These are phyloP conservation scores for Rossbeevera mucosa DNA, from an alignment of 768 basidiomycete species.

Conservation along the genomic window DNA sequence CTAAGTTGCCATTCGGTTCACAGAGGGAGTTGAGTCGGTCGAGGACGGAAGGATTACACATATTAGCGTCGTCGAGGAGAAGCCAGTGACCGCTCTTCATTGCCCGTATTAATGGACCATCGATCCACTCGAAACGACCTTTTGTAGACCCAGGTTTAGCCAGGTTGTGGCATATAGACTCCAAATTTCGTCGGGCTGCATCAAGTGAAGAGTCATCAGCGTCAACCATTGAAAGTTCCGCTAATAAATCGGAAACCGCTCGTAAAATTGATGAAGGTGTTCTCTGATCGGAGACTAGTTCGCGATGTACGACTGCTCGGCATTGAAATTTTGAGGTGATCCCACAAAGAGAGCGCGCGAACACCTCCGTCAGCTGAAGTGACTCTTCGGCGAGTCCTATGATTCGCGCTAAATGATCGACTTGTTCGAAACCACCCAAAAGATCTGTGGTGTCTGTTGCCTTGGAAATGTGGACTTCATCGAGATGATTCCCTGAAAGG, in stretches of 20 bases:
- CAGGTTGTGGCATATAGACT: constrained; percentile 22
- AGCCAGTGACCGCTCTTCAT: constrained; percentile 88
- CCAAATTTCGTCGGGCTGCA: constrained; percentile 12
- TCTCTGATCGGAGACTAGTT: constrained; percentile 13
- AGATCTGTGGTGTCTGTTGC: constrained; percentile 93
- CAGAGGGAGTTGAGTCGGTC: constrained; percentile 96
- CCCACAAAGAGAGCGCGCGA: constrained; percentile 34
- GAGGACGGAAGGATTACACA: constrained; percentile 92
- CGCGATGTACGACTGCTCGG: constrained; percentile 11
- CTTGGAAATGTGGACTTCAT: constrained; percentile 74
- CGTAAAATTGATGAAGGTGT: constrained; percentile 22
- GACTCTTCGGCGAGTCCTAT: constrained; percentile 38
- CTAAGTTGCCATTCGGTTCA: constrained; percentile 75
- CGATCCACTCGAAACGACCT: constrained; percentile 88
- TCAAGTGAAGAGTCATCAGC: constrained; percentile 10
- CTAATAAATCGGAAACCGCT: constrained; percentile 27
- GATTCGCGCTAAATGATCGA: constrained; percentile 48
- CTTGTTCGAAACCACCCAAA: constrained; percentile 93
- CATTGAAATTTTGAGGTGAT: constrained; percentile 16
- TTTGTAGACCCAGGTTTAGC: constrained; percentile 23
- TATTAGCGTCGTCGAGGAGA: constrained; percentile 86
- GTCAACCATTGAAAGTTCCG: constrained; percentile 19
- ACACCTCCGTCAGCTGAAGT: constrained; percentile 35
- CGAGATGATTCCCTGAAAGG: constrained; percentile 61
- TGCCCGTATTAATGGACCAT: constrained; percentile 85